Conservation (phyloP, 306 rosid species). For the Prunus mira region DNA sequence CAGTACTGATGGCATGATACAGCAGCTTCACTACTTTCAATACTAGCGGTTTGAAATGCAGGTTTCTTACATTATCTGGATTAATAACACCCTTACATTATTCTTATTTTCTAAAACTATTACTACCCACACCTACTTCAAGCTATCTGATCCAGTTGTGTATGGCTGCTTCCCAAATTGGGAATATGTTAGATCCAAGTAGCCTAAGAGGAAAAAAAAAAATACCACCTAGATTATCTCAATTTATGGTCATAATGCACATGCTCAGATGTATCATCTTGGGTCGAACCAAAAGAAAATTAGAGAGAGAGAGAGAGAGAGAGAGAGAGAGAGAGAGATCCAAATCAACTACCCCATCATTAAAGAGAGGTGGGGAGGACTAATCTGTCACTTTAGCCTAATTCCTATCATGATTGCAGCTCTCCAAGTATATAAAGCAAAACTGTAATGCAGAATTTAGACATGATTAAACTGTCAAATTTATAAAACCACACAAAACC, state of each 20-base stretch:
- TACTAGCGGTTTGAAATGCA: background rate
- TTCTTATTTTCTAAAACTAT: constrained; percentile 4
- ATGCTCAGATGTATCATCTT: background rate
- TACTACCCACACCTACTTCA: background rate
- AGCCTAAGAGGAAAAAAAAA: background rate
- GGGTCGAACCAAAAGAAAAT: background rate
- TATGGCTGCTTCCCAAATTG: background rate
- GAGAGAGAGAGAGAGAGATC: background rate
- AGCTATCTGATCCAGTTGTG: background rate
- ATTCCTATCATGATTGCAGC: background rate
- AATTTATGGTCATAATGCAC: background rate
- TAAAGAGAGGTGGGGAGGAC: constrained; percentile 8
- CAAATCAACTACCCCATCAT: background rate
- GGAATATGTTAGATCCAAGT: background rate
- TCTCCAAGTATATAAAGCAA: constrained; percentile 6
- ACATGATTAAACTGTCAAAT: background rate
- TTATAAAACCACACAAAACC: background rate
- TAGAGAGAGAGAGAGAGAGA: background rate
- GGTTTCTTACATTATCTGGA: background rate
- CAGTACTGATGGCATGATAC: background rate
- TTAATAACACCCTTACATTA: background rate
- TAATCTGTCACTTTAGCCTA: constrained; percentile 14
- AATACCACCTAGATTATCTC: background rate
- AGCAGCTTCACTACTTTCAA: background rate
- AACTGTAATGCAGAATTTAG: background rate